These are phyloP conservation scores for Globisporangium orthogonon DNA, from an alignment of 352 stramenopile species.

Conservation along the genomic window DNA sequence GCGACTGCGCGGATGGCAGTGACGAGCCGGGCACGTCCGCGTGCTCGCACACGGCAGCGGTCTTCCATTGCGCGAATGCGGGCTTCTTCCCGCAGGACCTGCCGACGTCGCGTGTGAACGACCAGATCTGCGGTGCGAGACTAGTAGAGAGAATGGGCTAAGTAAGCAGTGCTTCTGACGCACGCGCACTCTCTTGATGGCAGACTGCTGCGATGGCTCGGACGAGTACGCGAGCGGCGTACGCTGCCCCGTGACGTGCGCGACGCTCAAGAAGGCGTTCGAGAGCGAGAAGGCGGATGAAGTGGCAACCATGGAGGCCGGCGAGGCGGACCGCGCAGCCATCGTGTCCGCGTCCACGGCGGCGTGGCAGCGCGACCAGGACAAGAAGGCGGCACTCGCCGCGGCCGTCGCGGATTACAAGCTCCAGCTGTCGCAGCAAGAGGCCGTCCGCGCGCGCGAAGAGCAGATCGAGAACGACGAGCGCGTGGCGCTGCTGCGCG, in stretches of 20 bases:
- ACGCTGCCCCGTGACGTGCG: constrained; percentile 41
- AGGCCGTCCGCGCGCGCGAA: constrained; percentile 28
- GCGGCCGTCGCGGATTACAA: constrained; percentile 19
- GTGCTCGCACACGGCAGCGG: constrained; percentile 51
- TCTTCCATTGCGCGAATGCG: constrained; percentile 69
- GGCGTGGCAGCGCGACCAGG: constrained; percentile 26
- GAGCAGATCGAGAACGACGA: constrained; percentile 45
- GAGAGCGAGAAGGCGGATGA: constrained; percentile 40
- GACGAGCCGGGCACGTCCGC: constrained; percentile 88
- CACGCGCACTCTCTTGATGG: neutral
- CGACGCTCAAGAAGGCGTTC: constrained; percentile 31
- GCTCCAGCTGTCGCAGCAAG: constrained; percentile 34
- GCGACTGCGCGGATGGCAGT: constrained; percentile 88
- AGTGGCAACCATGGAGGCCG: constrained; percentile 66
- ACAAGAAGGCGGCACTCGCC: constrained; percentile 24
- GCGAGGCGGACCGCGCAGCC: constrained; percentile 38
- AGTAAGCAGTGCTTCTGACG: too few relatives aligned
- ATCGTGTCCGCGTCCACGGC: constrained; percentile 27
- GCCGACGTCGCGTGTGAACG: constrained; percentile 63
- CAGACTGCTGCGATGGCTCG: constrained; percentile 83
- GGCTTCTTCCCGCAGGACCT: constrained; percentile 65
- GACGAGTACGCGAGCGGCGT: constrained; percentile 66
- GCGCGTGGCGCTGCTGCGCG: constrained; percentile 31
- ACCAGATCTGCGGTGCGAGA: constrained; percentile 59
- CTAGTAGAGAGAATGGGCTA: too few relatives aligned